Evolutionary conservation across 192 early-diverging fungal genomes (phyloP), one percentile per base, ranked within the genome.

Genomic region (Backusella psychrophila): DNA sequence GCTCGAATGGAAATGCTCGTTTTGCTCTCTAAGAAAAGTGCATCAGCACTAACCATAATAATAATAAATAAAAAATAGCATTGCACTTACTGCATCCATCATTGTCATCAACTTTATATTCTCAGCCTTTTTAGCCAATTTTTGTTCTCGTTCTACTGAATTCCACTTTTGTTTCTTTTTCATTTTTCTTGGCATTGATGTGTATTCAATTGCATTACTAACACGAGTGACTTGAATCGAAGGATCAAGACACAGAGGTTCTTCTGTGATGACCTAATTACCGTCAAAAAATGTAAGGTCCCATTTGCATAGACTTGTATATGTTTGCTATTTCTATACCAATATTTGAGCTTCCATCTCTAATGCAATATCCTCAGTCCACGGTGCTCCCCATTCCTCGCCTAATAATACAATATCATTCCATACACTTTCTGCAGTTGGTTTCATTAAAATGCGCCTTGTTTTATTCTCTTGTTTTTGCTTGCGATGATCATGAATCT

Each of bases 91-190:
- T 74, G 91, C 85, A 78, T 93, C 91, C 91, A 92, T 92, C 67
- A 91, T 78, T 26, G 88, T 87, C 87, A 93, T 87, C 67, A 92
- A 77, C 78, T 88, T 90, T 72, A 86, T 85, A 67, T 90, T 89
- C 77, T 93, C 92, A 39, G 86, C 85, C 82, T 88, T 91, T 71
- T 89, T 87, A 17, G 88, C 88, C 31, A 88, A 83, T 73, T 92
- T 90, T 8, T 90, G 89, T 71, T 91, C 92, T 36, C 89, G 77
- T 73, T 92, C 92, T 0, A 88, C 81, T 41, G 91, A 92, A 78
- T 93, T 92, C 88, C 87, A 90, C 77, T 91, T 92, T 81, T 89
- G 83, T 76, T 83, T 88, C 78, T 85, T 90, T 75, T 84, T 85
- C 14, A 85, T 80, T 52, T 86, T 75, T 76, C 86, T 66, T n/a